Base-by-base conservation (phyloP, 2,329 filamentous ascomycete species). In the Penicillium sp. region DNA sequence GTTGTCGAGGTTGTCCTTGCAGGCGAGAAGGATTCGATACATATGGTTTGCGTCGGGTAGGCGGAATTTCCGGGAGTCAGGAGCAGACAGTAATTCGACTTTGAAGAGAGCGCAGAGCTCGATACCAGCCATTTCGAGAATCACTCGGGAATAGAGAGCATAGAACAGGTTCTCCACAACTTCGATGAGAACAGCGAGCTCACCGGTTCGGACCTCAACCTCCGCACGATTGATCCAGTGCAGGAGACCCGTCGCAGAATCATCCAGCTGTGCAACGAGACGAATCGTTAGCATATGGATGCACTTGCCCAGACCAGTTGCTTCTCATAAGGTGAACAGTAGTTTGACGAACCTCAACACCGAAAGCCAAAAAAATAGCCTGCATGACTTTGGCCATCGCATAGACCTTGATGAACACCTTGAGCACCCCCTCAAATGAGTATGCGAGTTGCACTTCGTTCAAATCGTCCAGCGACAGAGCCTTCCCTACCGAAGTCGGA, bases 121-220 rank as follows among this genome's bases (percentile, higher is more conserved):
- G 31, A 75, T 67, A 17, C 66, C 73, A 5, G 69, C 69, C 38
- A 78, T 71, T 54, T 79, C 76, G 45, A 74, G 68, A n/a, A 72
- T 66, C 6, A 79, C 49, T 37, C 75, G 69, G 2, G 76, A 67
- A 54, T 75, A 76, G 25, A 77, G 54, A 11, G 71, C 66, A 55
- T 77, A 77, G 54, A 71, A 78, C 7, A 78, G 65, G 28, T 72
- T 72, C 53, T 78, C 75, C 17, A 71, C 64, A 12, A 65, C 69
- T n/a, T 70, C 65, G 47, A 77, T 70, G n/a, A 79, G 65, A 5
- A 65, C 60, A 22, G 59, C 48, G 15, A 74, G 63, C 5, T 69
- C 70, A 4, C 69, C 58, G n/a, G 68, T 67, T 22, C 57, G 62
- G 20, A 76, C 58, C 15, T 71, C 55, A 22, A 61, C 51, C 55